These are phyloP conservation scores for Aureobasidium sp. DNA, from an alignment of 2,329 filamentous ascomycete species.

Conservation along the genomic window DNA sequence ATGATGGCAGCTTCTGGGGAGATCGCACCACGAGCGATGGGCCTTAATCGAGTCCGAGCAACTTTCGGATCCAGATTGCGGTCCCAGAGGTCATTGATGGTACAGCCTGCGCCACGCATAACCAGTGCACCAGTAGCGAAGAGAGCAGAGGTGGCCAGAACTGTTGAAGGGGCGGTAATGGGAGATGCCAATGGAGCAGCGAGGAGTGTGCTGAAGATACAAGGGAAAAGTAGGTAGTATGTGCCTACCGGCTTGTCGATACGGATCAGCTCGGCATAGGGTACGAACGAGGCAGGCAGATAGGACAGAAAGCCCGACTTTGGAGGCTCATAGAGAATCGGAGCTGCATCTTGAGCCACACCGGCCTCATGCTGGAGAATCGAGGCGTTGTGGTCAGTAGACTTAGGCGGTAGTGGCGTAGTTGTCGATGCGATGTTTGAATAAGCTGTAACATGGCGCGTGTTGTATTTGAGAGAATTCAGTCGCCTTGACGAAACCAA, in stretches of 20 bases:
- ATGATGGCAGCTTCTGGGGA: slow-evolving; percentile 63
- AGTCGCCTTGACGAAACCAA: background rate
- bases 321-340: slow-evolving; percentile 54
- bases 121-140: slow-evolving; percentile 72
- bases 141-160: slow-evolving; percentile 57
- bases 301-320: slow-evolving; percentile 62
- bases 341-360: background rate
- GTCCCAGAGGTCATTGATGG: slow-evolving; percentile 88
- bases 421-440: background rate
- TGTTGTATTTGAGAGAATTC: background rate
- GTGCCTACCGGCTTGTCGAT: slow-evolving; percentile 75
- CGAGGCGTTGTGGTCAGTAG: background rate
- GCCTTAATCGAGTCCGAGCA: slow-evolving; percentile 65
- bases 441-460: background rate
- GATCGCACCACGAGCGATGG: slow-evolving; percentile 72
- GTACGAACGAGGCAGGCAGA: slow-evolving; percentile 63
- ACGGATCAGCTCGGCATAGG: slow-evolving; percentile 75
- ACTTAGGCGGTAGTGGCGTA: background rate
- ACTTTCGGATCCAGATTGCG: slow-evolving; percentile 79
- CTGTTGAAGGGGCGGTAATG: slow-evolving; percentile 52
- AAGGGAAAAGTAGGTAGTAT: slow-evolving; percentile 80
- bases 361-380: slow-evolving; percentile 10
- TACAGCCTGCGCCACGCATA: slow-evolving; percentile 83
- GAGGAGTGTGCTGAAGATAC: slow-evolving; percentile 74
- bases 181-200: slow-evolving; percentile 64